phyloP scores from a whole-genome alignment of 352 stramenopile species.

The Globisporangium splendens region DNA sequence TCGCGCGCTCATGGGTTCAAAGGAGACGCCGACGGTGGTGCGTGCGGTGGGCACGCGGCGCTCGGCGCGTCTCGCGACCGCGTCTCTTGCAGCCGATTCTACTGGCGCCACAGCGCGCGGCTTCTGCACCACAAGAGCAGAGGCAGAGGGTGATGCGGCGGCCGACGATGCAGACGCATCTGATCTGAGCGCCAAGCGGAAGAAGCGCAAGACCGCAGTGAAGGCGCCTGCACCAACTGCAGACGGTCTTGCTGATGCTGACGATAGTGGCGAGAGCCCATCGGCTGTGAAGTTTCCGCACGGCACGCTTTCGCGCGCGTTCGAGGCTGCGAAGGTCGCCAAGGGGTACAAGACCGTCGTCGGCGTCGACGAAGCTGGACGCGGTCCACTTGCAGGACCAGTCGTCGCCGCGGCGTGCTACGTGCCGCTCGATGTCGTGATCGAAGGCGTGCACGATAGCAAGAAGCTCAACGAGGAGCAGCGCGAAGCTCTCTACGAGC shows the following conservation, averaged over 20 bases:
- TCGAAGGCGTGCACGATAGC: conserved; percentile 91
- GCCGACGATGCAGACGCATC: not conserved
- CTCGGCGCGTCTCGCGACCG: conserved; percentile 9
- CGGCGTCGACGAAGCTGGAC: conserved; percentile 95
- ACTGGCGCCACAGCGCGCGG: not conserved
- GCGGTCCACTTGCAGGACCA: conserved; percentile 92
- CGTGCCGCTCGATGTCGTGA: conserved; percentile 68
- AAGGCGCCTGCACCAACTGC: not conserved
- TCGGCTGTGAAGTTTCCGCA: conserved; percentile 29
- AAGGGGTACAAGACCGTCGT: conserved; percentile 79
- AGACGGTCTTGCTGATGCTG: not conserved
- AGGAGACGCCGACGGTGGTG: not conserved
- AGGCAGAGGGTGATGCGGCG: not conserved
- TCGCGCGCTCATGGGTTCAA: not conserved
- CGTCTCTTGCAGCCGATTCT: not conserved
- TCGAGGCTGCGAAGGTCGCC: conserved; percentile 43
- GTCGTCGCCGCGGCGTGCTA: conserved; percentile 78
- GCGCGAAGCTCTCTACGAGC: conserved; percentile 88
- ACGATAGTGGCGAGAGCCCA: not conserved
- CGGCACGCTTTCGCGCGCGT: conserved; percentile 53
- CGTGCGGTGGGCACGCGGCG: conserved; percentile 1
- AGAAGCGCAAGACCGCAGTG: conserved; percentile 3
- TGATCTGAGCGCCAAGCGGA: conserved; percentile 2
- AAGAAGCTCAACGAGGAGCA: conserved; percentile 96
- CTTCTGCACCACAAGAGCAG: no score